Percentiles rank a stretch among this genome's conserved stretches.
Conservation (phyloP, 352 stramenopile genomes). For the Globisporangium radiosum region DNA sequence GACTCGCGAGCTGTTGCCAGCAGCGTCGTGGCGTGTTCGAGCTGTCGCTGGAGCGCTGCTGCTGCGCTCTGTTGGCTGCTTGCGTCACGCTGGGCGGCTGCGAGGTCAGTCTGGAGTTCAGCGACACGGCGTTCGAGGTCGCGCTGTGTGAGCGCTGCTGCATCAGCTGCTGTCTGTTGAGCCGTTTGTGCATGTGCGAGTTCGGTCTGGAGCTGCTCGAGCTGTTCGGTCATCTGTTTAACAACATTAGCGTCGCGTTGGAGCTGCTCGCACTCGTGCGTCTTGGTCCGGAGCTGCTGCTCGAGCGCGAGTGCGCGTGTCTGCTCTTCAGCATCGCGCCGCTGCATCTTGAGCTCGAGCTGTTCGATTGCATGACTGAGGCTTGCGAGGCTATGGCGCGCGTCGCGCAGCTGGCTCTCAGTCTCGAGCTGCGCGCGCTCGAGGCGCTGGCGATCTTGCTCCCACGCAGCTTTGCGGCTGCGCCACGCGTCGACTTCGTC, state of each 20-base stretch:
- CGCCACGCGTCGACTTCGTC: constrained; percentile 51
- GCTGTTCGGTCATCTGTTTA: constrained; percentile 24
- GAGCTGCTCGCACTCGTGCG: constrained; percentile 32
- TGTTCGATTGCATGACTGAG: constrained; percentile 70
- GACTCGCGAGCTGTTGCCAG: constrained; percentile 16
- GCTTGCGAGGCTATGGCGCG: constrained; percentile 41
- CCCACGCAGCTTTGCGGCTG: constrained; percentile 30
- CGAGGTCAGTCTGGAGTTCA: constrained; percentile 29
- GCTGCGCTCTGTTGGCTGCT: constrained; percentile 40
- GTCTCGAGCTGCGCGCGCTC: constrained; percentile 41
- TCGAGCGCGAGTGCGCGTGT: constrained; percentile 48
- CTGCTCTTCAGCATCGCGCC: constrained; percentile 56
- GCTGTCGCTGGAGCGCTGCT: constrained; percentile 44
- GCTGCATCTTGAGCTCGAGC: constrained; percentile 74
- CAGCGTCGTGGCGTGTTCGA: constrained; percentile 33
- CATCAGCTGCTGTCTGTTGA: constrained; percentile 18
- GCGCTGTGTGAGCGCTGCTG: constrained; percentile 22
- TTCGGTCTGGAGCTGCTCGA: constrained; percentile 34
- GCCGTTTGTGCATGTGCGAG: constrained; percentile 10
- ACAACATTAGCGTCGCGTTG: constrained; percentile 17
- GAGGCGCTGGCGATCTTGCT: constrained; percentile 33
- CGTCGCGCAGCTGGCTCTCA: constrained; percentile 53
- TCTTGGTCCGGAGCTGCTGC: constrained; percentile 35
- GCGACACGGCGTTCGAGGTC: constrained; percentile 21
- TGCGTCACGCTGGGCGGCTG: constrained; percentile 24